These are phyloP conservation scores for Aspergillus quadricinctus DNA, from an alignment of 2,329 filamentous ascomycete species.

Conservation along the genomic window DNA sequence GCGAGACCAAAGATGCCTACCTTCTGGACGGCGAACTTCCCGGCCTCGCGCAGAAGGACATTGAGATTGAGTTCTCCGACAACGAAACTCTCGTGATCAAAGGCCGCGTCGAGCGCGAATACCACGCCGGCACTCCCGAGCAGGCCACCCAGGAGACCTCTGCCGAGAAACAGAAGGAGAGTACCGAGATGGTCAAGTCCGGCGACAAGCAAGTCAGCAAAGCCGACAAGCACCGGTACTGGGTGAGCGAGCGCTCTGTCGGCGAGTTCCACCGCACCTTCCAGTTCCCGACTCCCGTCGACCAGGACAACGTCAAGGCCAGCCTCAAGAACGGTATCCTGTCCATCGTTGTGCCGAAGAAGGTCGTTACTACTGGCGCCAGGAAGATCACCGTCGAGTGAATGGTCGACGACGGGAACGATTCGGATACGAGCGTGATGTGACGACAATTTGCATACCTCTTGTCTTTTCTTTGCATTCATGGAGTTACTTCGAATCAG, in stretches of 20 bases:
- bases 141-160: constrained; percentile 44
- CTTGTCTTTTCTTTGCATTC: background rate
- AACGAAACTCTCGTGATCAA: constrained; percentile 45
- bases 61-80: constrained; percentile 47
- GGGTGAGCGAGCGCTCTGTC: constrained; percentile 56
- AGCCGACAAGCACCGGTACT: constrained; percentile 44
- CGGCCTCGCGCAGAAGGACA: constrained; percentile 44
- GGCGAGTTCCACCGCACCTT: constrained; percentile 59
- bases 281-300: constrained; percentile 53
- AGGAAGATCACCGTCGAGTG: constrained; percentile 57
- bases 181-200: constrained; percentile 28
- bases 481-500: too few relatives aligned
- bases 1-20: constrained; percentile 43
- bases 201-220: constrained; percentile 19
- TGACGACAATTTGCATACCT: background rate
- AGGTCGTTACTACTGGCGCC: constrained; percentile 45
- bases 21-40: constrained; percentile 47
- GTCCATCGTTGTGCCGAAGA: constrained; percentile 51
- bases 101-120: constrained; percentile 39
- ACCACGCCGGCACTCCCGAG: constrained; percentile 33
- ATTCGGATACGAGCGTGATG: constrained; percentile 3
- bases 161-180: constrained; percentile 22
- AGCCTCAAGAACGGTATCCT: constrained; percentile 58
- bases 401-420: constrained; percentile 6
- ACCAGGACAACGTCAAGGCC: constrained; percentile 59